These are phyloP conservation scores for Leccinum broughii DNA, from an alignment of 768 basidiomycete species.

Conservation along the genomic window DNA sequence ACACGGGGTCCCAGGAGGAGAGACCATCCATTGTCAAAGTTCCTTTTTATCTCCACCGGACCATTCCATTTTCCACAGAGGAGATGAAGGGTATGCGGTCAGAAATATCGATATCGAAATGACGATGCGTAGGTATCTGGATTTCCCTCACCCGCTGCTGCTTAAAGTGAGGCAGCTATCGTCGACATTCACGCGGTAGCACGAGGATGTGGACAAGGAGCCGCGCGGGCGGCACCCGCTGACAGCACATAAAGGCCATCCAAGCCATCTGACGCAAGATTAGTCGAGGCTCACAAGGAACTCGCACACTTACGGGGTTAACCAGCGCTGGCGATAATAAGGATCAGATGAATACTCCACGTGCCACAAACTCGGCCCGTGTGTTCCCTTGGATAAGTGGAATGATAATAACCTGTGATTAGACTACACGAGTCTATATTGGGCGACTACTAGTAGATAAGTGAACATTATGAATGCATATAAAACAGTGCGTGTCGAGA, in stretches of 20 bases:
- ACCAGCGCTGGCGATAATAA: neutral
- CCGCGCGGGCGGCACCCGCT: neutral
- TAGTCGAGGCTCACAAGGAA: neutral
- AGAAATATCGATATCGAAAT: neutral
- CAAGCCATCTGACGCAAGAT: neutral
- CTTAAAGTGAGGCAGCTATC: neutral
- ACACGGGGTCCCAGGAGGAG: neutral
- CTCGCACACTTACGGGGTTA: conserved; percentile 1
- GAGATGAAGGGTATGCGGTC: neutral
- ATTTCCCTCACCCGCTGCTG: neutral
- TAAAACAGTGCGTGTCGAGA: conserved; percentile 12
- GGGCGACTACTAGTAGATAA: conserved; percentile 22
- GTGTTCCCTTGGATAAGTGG: neutral
- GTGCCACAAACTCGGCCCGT: neutral
- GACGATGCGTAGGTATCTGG: neutral
- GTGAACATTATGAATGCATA: conserved; percentile 18
- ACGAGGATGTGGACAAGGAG: neutral
- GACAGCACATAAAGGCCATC: neutral
- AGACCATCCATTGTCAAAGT: neutral
- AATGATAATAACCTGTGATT: conserved; percentile 5
- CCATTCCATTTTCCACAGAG: neutral
- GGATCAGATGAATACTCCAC: conserved; percentile 3
- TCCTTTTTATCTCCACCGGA: conserved; percentile 1
- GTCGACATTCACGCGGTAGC: neutral
- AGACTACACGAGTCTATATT: conserved; percentile 22